A percentile compares a stretch with the other conserved stretches of the same genome.
Evolutionary conservation across 768 basidiomycete genomes (phyloP).

Genomic region (Boletus insuetus): DNA sequence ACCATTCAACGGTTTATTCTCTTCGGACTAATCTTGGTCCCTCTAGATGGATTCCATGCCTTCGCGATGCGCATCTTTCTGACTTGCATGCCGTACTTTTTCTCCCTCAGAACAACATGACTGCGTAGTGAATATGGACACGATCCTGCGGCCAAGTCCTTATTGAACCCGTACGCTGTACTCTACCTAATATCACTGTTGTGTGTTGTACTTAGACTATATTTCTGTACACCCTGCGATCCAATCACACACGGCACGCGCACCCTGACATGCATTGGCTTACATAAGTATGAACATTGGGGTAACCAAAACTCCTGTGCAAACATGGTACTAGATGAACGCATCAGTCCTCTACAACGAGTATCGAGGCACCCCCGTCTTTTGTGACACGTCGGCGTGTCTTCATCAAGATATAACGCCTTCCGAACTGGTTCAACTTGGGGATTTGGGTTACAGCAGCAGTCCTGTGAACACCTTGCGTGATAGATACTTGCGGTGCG

Average conservation of each 20-base stretch:
- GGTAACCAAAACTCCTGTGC: not conserved
- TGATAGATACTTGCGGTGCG: not conserved
- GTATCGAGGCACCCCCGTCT: constrained; percentile 64
- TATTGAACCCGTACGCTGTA: constrained; percentile 19
- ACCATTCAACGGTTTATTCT: too few relatives aligned
- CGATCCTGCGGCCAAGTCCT: not conserved
- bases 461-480: constrained; percentile 7
- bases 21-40: not conserved
- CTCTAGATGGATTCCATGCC: not conserved
- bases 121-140: constrained; percentile 14
- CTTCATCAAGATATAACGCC: constrained; percentile 58
- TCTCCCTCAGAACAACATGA: constrained; percentile 1
- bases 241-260: too few relatives aligned
- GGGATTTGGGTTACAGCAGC: constrained; percentile 16
- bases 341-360: constrained; percentile 30
- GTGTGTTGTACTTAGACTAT: constrained; percentile 13
- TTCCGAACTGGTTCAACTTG: constrained; percentile 48
- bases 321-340: not conserved
- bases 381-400: constrained; percentile 58
- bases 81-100: constrained; percentile 11
- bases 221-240: not conserved
- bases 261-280: too few relatives aligned
- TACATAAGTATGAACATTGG: not conserved
- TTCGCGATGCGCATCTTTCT: constrained; percentile 11
- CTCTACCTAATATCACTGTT: constrained; percentile 9